Evolutionary conservation across 1,284 basidiomycete species (phyloP).

Genomic region (Puccinia polysora): DNA sequence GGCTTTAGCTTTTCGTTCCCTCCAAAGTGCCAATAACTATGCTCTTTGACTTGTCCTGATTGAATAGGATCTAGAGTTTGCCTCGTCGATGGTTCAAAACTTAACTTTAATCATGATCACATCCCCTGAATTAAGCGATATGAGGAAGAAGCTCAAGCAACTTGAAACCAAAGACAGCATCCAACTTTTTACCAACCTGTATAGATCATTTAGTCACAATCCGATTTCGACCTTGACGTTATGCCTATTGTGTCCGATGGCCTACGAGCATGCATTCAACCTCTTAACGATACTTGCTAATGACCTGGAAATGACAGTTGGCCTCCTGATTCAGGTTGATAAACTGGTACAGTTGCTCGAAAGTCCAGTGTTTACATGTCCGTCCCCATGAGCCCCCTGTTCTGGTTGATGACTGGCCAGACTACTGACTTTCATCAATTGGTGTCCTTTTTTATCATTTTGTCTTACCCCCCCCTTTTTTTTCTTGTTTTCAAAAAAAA

Average conservation of each 20-base stretch:
- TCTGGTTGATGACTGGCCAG: background rate
- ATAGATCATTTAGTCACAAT: conserved; percentile 98
- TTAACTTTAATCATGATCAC: conserved; percentile 95
- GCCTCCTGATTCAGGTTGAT: conserved; percentile 91
- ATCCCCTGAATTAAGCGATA: conserved; percentile 88
- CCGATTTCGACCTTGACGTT: conserved; percentile 93
- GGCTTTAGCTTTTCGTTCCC: background rate
- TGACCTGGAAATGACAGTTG: conserved; percentile 91
- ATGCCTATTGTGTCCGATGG: conserved; percentile 82
- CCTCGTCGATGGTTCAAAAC: conserved; percentile 94
- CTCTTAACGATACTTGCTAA: conserved; percentile 91
- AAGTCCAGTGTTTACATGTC: conserved; percentile 95
- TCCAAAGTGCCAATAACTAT: background rate
- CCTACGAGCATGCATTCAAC: conserved; percentile 97
- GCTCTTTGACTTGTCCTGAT: background rate
- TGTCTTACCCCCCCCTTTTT: background rate
- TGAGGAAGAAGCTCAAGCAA: conserved; percentile 84
- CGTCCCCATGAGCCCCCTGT: conserved; percentile 48
- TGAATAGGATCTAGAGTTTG: conserved; percentile 83
- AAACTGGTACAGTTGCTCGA: conserved; percentile 98
- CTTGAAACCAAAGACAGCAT: conserved; percentile 95
- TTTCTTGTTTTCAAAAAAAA: no score
- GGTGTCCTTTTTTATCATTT: background rate
- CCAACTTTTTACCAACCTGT: conserved; percentile 81
- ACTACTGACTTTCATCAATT: conserved; percentile 4